Evolutionary conservation across 352 stramenopile genomes (phyloP).

Genomic region (Phytophthora chlamydospora): DNA sequence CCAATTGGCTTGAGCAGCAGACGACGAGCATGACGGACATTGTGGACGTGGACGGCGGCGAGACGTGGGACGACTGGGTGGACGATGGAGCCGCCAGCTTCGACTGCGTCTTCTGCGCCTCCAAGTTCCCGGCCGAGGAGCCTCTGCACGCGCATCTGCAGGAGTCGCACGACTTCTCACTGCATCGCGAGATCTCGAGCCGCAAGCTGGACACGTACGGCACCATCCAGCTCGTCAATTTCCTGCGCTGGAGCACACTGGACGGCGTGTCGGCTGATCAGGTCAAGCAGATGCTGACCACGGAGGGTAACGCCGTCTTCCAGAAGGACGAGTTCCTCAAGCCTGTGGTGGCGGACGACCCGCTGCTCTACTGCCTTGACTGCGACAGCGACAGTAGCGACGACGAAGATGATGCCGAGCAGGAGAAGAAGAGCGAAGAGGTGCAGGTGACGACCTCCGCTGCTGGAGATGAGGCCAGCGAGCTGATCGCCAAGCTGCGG

Average conservation of each 20-base stretch:
- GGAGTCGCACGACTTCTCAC: conserved; percentile 64
- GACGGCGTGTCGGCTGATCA: conserved; percentile 41
- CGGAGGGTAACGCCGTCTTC: conserved; percentile 56
- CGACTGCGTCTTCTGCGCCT: conserved; percentile 74
- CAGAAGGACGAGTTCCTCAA: conserved; percentile 77
- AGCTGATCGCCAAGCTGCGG: conserved; percentile 50
- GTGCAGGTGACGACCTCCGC: not conserved
- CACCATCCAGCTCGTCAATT: conserved; percentile 85
- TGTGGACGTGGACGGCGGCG: conserved; percentile 39
- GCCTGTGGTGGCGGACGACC: conserved; percentile 77
- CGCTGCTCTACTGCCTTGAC: conserved; percentile 84
- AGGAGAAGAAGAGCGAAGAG: conserved; percentile 48
- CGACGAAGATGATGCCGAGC: conserved; percentile 42
- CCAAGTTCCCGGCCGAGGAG: conserved; percentile 50
- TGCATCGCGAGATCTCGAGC: conserved; percentile 53
- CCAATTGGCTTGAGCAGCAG: conserved; percentile 12
- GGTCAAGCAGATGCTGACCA: conserved; percentile 53
- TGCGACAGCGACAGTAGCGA: conserved; percentile 63
- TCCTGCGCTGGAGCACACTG: conserved; percentile 55
- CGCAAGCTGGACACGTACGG: conserved; percentile 77
- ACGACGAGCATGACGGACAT: conserved; percentile 1
- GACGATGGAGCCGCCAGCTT: conserved; percentile 66
- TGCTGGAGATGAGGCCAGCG: conserved; percentile 20
- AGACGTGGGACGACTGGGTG: conserved; percentile 89
- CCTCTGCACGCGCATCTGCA: conserved; percentile 68